Evolutionary conservation across 352 stramenopile species (phyloP).

Genomic region (Globisporangium orthogonon): DNA sequence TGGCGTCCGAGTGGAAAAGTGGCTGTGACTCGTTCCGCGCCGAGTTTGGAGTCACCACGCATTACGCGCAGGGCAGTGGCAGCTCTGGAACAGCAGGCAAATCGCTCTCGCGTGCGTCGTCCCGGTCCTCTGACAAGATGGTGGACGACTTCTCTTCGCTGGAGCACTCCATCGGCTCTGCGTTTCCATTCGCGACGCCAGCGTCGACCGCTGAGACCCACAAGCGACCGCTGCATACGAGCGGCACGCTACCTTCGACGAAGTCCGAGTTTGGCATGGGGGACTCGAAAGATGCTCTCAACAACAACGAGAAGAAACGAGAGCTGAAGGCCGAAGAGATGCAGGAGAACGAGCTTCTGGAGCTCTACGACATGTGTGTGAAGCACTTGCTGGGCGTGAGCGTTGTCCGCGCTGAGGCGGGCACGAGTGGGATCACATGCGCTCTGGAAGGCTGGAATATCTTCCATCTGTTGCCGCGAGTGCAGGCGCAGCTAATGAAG

Average conservation of each 20-base stretch:
- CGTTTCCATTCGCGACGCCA: slow-evolving; percentile 18
- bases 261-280: not conserved
- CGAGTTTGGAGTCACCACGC: slow-evolving; percentile 34
- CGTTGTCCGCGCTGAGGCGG: slow-evolving; percentile 48
- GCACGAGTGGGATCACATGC: slow-evolving; percentile 53
- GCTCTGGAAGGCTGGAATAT: slow-evolving; percentile 61
- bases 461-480: slow-evolving; percentile 48
- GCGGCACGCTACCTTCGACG: not conserved
- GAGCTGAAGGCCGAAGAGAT: slow-evolving; percentile 23
- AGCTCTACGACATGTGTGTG: slow-evolving; percentile 48
- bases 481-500: slow-evolving; percentile 16
- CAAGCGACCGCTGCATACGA: slow-evolving; percentile 1
- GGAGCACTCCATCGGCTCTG: slow-evolving; percentile 8
- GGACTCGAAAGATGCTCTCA: not conserved
- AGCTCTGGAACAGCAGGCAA: slow-evolving; percentile 1
- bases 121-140: slow-evolving; percentile 2
- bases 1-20: slow-evolving; percentile 45
- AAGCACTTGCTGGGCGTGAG: slow-evolving; percentile 46
- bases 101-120: slow-evolving; percentile 8
- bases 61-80: slow-evolving; percentile 10
- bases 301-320: slow-evolving; percentile 3
- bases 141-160: slow-evolving; percentile 4
- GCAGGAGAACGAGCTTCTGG: slow-evolving; percentile 40
- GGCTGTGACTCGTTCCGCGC: slow-evolving; percentile 41
- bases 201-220: slow-evolving; percentile 13